Evolutionary conservation across 371 early-diverging fungal genomes (phyloP), one percentile per base, ranked within the genome.

Genomic region (Gilbertella persicaria): DNA sequence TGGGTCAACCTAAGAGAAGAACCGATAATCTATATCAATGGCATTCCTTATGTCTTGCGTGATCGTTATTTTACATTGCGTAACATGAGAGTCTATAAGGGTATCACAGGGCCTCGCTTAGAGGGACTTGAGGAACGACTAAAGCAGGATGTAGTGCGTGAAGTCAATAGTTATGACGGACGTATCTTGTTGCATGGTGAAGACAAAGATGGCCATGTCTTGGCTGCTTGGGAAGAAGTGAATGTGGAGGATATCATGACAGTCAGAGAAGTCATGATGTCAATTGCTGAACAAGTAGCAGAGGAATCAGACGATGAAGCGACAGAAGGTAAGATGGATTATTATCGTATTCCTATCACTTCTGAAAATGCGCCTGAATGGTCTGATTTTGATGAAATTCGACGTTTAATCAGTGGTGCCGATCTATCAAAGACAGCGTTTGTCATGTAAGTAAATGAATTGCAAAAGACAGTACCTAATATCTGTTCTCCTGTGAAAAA

Each of bases 1-100:
- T 86, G 86, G 86, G 84, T 87, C 49, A 85, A 84, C 58, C 50
- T 86, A 19, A 64, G 88, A 17, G 86, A 87, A 53, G 87, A 88
- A 55, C 86, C 87, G 4, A 66, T 88, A 16, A 71, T 85, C 8
- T 87, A 87, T 60, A 68, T 88, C 43, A 79, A 83, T 36, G 83
- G 81, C 20, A 50, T 63, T 8, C 85, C 88, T 2, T 83, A 82
- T 62, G 87, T 86, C 1, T 70, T 88, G 1, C 66, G 87, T 4
- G 83, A 84, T 52, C 58, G 73, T 23, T 75, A 60, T 39, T 51
- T 75, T 29, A 79, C 82, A 6, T 54, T 87, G 3, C 75, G 85
- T 33, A 84, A 86, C 50, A 79, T 83, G 17, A 74, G 73, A 19
- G 73, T 79, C 2, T 85, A 82, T 50, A 60, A 73, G 14, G 88